Base-by-base conservation (phyloP, 768 basidiomycete species). In the Psilocybe subaeruginosa region DNA sequence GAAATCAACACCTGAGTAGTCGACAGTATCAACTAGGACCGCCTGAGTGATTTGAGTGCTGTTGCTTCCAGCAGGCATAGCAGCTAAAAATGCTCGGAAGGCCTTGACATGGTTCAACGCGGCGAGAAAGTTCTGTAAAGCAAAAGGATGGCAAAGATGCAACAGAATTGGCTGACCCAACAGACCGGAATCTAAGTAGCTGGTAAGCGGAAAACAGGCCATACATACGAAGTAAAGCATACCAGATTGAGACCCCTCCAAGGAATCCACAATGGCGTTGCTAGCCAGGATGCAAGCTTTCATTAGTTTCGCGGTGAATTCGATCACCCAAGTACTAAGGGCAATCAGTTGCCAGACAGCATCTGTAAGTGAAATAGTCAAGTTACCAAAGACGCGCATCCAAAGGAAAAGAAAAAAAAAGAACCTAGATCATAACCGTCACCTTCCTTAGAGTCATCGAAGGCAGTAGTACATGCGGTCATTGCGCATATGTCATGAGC, bases 291-390 rank as follows among this genome's bases (percentile, higher is more conserved):
- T 75, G 64, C 80, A 82, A 60, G 80, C 73, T 65, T 84, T 89
- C 72, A 92, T 70, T 4, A 93, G 70, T 54, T 74, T 82, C 69
- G 90, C 89, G 17, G 86, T 63, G 64, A 91, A 86, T 35, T 74
- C 73, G 29, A 91, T 74, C 47, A 84, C 70, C 90, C 90, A 93
- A 7, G 74, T 76, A 0, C 82, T 84, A 49, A 92, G 67, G 8
- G 81, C 83, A 49, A 87, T 82, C 12, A 93, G 78, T 63, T 89
- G 87, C 92, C 92, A 93, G 29, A 86, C 80, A 37, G 88, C 84
- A 56, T 86, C 91, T 93, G 56, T 30, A 54, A 14, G 16, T 6
- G 7, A 33, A 16, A n/a, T 17, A 17, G 33, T 68, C 62, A 58
- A 49, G 30, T 46, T 29, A 56, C 9, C 52, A 37, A 23, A 27